These are phyloP conservation scores for Straminergon stramineum DNA, from an alignment of 225 moss, liverwort and hornwort species.

Conservation along the genomic window DNA sequence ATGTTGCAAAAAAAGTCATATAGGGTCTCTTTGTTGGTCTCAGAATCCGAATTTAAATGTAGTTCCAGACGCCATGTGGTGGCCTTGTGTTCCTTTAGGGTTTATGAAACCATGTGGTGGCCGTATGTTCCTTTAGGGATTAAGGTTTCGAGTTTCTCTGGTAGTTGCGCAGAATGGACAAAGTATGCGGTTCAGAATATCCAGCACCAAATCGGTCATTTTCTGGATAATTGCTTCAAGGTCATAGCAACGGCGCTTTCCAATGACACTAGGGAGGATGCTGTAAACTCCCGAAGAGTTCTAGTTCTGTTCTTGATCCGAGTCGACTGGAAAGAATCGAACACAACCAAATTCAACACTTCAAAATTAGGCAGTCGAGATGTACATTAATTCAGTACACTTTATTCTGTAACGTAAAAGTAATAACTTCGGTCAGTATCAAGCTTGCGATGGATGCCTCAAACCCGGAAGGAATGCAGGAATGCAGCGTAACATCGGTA, in stretches of 20 bases:
- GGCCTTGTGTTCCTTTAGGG: too few species aligned
- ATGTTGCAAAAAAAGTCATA: too few species aligned
- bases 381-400: accelerated
- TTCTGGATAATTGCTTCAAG: accelerated
- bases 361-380: neutral
- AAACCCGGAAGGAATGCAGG: too few species aligned
- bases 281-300: too few species aligned
- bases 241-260: too few species aligned
- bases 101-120: too few species aligned
- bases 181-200: too few species aligned
- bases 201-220: neutral
- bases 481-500: too few species aligned
- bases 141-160: neutral
- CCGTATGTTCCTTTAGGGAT: too few species aligned
- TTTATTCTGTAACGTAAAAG: accelerated
- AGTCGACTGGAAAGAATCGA: neutral
- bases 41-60: too few species aligned
- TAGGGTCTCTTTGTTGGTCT: too few species aligned
- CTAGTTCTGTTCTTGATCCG: neutral
- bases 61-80: too few species aligned
- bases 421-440: neutral
- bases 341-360: neutral
- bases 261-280: accelerated
- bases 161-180: neutral
- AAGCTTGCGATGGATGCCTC: accelerated